A percentile compares a stretch with the other conserved stretches of the same genome.
Evolutionary conservation across 1,284 basidiomycete species (phyloP).

Genomic region (Golubevia pallescens): DNA sequence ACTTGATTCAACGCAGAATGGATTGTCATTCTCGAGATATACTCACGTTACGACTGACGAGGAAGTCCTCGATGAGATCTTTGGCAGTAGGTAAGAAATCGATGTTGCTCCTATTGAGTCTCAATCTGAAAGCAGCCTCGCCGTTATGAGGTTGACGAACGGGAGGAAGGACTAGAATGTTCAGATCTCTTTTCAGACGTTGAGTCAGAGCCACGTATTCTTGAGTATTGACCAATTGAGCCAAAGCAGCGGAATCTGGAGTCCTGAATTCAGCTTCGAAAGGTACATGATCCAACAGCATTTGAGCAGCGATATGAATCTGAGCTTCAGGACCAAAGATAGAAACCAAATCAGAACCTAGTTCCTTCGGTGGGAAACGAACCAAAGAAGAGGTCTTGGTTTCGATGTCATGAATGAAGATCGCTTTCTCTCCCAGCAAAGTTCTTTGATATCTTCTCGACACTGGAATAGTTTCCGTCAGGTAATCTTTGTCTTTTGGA

Average conservation of each 20-base stretch:
- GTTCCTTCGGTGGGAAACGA: conserved; percentile 94
- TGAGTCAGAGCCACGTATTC: conserved; percentile 85
- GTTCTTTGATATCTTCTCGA: conserved; percentile 93
- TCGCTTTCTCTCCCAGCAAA: conserved; percentile 90
- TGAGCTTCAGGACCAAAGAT: conserved; percentile 97
- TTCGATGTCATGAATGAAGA: conserved; percentile 97
- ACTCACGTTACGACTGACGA: conserved; percentile 81
- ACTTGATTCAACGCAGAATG: not conserved
- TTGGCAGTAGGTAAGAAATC: conserved; percentile 87
- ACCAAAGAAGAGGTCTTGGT: conserved; percentile 92
- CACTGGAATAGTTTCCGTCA: conserved; percentile 88
- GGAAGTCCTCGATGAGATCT: conserved; percentile 90
- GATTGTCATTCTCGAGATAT: too few relatives aligned
- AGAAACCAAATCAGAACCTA: conserved; percentile 84
- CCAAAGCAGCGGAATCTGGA: conserved; percentile 78
- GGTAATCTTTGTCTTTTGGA: conserved; percentile 97
- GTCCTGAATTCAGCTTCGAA: conserved; percentile 95
- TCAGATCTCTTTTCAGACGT: conserved; percentile 88
- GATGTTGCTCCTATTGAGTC: conserved; percentile 89
- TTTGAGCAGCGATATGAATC: conserved; percentile 92
- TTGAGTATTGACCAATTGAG: conserved; percentile 74
- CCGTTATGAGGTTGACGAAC: conserved; percentile 46
- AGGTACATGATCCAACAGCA: conserved; percentile 92
- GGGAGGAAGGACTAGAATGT: conserved; percentile 83
- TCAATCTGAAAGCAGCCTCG: conserved; percentile 87